Conservation (phyloP, 768 basidiomycete species). For the Candolleomyces efflorescens region DNA sequence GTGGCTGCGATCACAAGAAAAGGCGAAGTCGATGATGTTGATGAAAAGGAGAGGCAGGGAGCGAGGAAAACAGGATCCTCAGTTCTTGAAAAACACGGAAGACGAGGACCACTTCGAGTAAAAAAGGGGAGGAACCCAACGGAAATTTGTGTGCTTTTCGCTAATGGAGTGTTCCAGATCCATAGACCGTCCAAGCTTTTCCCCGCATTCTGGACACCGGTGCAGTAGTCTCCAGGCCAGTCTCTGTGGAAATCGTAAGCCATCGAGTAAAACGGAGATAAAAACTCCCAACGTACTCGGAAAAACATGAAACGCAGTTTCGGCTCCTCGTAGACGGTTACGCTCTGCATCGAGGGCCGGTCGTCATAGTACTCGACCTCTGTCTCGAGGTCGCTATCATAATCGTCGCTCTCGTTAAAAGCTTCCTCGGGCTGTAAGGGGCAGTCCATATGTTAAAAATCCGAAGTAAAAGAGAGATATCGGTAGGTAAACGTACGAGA, state of each 20-base stretch:
- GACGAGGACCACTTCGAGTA: not conserved
- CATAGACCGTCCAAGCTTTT: not conserved
- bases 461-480: not conserved
- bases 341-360: not conserved
- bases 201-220: constrained; percentile 7
- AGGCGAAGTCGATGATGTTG: not conserved
- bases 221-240: not conserved
- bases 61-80: not conserved
- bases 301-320: constrained; percentile 2
- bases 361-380: constrained; percentile 1
- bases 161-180: not conserved
- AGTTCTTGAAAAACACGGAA: not conserved
- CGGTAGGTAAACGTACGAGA: not conserved
- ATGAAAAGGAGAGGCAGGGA: not conserved
- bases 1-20: not conserved
- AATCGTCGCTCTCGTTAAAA: not conserved
- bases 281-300: constrained; percentile 2
- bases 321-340: not conserved
- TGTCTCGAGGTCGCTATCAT: constrained; percentile 4
- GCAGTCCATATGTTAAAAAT: too few relatives aligned
- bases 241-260: not conserved
- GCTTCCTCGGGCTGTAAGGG: not conserved
- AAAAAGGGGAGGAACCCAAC: not conserved
- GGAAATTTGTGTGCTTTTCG: not conserved
- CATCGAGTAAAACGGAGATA: not conserved